Percentiles rank a stretch among this genome's conserved stretches.
Evolutionary conservation across 441 rosid genomes (phyloP).

Genomic region (Mallotus japonicus): DNA sequence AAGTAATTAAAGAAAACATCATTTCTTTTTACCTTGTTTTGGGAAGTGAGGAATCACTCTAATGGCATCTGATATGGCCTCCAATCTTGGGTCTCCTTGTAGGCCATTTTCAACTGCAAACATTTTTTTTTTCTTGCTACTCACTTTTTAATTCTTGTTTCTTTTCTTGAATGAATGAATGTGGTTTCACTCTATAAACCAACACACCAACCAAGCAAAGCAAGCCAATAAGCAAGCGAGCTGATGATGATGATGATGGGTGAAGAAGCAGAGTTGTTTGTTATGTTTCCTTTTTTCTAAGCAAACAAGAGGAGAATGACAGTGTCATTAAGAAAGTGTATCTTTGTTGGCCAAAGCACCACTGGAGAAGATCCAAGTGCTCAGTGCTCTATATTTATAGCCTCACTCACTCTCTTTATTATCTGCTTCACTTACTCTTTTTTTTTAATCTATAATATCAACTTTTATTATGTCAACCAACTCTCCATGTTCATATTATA

Average conservation of each 20-base stretch:
- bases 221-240: not conserved
- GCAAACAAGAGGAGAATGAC: conserved; percentile 7
- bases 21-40: conserved; percentile 49
- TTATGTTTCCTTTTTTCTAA: not conserved
- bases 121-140: conserved; percentile 22
- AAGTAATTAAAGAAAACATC: too few species aligned
- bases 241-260: too few species aligned
- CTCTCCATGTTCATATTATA: too few species aligned
- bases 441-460: not conserved
- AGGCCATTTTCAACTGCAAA: conserved; percentile 70
- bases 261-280: not conserved
- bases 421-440: not conserved
- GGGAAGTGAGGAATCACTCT: conserved; percentile 92
- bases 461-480: too few species aligned
- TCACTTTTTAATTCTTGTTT: too few species aligned
- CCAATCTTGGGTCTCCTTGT: conserved; percentile 70
- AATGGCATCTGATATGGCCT: conserved; percentile 76
- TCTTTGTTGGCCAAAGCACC: conserved; percentile 30
- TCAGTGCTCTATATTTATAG: conserved; percentile 29
- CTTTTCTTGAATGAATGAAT: not conserved
- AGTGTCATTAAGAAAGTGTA: conserved; percentile 20
- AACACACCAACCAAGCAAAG: not conserved
- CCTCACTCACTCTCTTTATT: not conserved
- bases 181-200: not conserved
- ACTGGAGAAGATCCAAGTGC: conserved; percentile 28